phyloP scores from a whole-genome alignment of 805 yeast species.

The Cyberlindnera mycetangii region DNA sequence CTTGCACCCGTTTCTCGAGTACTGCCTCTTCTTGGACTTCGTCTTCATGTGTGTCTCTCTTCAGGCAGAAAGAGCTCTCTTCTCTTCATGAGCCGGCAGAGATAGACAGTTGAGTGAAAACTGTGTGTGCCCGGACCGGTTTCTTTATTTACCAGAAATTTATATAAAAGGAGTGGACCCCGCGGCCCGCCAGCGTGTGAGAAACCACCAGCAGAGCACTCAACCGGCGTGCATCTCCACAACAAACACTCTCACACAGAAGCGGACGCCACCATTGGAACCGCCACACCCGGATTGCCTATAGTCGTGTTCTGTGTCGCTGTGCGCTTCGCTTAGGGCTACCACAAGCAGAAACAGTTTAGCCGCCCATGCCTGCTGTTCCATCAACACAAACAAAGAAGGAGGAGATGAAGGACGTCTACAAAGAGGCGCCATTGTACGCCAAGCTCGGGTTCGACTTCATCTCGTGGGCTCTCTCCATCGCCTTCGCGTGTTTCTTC shows the following conservation, averaged over 20 bases:
- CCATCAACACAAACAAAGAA: slow-evolving; percentile 1
- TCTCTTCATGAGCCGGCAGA: no score
- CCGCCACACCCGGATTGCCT: not conserved
- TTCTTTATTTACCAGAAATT: not conserved
- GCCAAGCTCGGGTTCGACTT: slow-evolving; percentile 47
- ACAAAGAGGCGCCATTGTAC: slow-evolving; percentile 6
- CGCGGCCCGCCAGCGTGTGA: not conserved
- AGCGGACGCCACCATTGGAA: not conserved
- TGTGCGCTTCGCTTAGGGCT: not conserved
- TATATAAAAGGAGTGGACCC: no score
- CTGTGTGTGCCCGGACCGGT: not conserved
- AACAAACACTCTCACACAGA: not conserved
- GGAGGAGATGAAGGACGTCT: slow-evolving; percentile 7
- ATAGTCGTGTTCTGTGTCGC: no score
- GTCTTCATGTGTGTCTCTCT: not conserved
- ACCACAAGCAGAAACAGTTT: not conserved
- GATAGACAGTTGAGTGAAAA: no score
- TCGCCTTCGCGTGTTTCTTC: slow-evolving; percentile 67
- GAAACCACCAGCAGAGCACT: no score
- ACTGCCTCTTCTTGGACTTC: slow-evolving; percentile 29
- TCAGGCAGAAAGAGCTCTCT: no score
- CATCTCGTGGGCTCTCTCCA: slow-evolving; percentile 45
- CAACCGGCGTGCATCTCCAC: not conserved
- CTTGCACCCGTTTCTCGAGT: slow-evolving; percentile 43
- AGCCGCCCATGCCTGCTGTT: not conserved